Percentiles rank a stretch among this genome's conserved stretches.
phyloP scores from a whole-genome alignment of 1,284 basidiomycete species.

The Ceratobasidium sp. region DNA sequence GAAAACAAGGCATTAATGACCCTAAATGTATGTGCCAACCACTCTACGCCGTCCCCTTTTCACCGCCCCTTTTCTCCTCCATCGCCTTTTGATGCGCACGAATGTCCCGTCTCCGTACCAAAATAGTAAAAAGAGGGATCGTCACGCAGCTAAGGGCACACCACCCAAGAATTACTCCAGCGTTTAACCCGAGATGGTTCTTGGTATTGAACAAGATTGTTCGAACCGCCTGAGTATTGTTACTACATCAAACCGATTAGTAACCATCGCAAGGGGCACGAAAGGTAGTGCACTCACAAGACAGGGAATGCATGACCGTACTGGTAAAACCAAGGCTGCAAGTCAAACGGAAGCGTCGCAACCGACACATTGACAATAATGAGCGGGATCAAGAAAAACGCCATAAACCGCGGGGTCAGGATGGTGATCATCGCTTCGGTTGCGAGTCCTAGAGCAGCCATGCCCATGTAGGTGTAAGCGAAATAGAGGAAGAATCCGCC shows the following conservation, averaged over 20 bases:
- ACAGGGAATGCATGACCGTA: slow-evolving; percentile 63
- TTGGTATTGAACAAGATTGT: slow-evolving; percentile 66
- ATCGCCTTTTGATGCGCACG: slow-evolving; percentile 15
- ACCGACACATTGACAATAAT: slow-evolving; percentile 64
- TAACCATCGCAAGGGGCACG: too few species aligned
- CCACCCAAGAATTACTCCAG: slow-evolving; percentile 65
- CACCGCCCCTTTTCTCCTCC: slow-evolving; percentile 35
- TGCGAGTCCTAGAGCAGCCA: slow-evolving; percentile 53
- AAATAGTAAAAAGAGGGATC: slow-evolving; percentile 59
- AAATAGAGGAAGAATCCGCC: slow-evolving; percentile 61
- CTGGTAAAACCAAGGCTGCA: slow-evolving; percentile 61
- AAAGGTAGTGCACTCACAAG: slow-evolving; percentile 54
- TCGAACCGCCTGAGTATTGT: slow-evolving; percentile 52
- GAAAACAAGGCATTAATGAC: too few species aligned
- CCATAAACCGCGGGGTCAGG: slow-evolving; percentile 47
- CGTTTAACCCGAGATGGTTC: slow-evolving; percentile 61
- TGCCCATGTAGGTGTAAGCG: slow-evolving; percentile 55
- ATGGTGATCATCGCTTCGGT: slow-evolving; percentile 54
- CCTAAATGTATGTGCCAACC: too few species aligned
- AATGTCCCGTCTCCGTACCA: slow-evolving; percentile 55
- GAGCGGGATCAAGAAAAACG: slow-evolving; percentile 55
- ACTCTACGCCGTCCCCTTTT: not conserved
- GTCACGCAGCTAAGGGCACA: slow-evolving; percentile 59
- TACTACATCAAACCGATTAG: too few species aligned
- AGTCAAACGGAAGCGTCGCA: slow-evolving; percentile 61